phyloP scores from a whole-genome alignment of 2,329 filamentous ascomycete genomes.

The Verticillium tricorpus region DNA sequence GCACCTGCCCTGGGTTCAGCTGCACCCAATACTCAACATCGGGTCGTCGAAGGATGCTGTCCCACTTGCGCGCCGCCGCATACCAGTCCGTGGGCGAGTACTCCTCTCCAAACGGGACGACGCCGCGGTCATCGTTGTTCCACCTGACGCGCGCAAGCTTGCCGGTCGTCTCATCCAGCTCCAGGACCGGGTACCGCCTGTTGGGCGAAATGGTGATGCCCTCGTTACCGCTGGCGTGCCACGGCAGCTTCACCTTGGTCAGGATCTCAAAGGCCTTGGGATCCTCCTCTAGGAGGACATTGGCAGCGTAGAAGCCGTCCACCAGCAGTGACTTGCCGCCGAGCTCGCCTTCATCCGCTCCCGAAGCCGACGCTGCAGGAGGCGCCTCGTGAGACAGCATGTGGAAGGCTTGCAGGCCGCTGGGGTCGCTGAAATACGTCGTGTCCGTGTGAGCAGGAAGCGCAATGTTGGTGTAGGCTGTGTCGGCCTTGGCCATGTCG shows the following conservation, averaged over 20 bases:
- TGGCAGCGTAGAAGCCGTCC: slow-evolving; percentile 76
- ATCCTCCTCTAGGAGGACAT: slow-evolving; percentile 50
- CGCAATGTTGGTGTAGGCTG: slow-evolving; percentile 82
- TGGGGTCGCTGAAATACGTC: slow-evolving; percentile 91
- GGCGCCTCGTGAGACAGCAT: slow-evolving; percentile 73
- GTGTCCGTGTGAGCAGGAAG: slow-evolving; percentile 88
- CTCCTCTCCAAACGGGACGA: slow-evolving; percentile 51
- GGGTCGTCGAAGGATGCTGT: slow-evolving; percentile 60
- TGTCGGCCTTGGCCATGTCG: slow-evolving; percentile 82
- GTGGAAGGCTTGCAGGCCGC: slow-evolving; percentile 89
- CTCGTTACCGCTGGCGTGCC: slow-evolving; percentile 86
- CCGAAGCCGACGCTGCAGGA: slow-evolving; percentile 20
- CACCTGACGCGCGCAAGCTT: slow-evolving; percentile 65
- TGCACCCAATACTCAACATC: slow-evolving; percentile 75
- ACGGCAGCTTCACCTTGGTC: slow-evolving; percentile 54
- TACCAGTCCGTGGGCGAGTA: slow-evolving; percentile 65
- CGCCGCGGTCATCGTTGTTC: slow-evolving; percentile 88
- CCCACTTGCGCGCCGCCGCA: slow-evolving; percentile 69
- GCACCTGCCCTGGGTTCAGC: slow-evolving; percentile 68
- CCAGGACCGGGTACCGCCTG: slow-evolving; percentile 66
- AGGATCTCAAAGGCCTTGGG: slow-evolving; percentile 55
- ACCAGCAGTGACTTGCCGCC: slow-evolving; percentile 81
- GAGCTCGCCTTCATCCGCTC: slow-evolving; percentile 17
- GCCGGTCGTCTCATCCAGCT: slow-evolving; percentile 38
- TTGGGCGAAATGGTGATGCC: slow-evolving; percentile 76